Conservation (phyloP, 2,329 filamentous ascomycete species). For the Arthroderma sp. region DNA sequence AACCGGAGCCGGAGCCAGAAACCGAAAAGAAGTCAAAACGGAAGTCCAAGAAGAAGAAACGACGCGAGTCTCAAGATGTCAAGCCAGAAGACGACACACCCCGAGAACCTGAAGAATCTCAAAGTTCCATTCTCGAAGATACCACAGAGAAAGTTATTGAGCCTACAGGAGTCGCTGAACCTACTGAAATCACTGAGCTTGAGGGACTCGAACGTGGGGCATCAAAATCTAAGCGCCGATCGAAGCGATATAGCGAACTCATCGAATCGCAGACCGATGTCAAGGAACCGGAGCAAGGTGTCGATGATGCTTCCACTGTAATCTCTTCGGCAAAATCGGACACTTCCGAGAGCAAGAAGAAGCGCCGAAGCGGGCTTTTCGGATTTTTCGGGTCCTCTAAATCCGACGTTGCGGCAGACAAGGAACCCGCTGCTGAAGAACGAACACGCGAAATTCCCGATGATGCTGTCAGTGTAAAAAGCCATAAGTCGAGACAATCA, state of each 20-base stretch:
- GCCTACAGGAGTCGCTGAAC: not conserved
- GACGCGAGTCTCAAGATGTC: slow-evolving; percentile 1
- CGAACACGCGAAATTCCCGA: too few species aligned
- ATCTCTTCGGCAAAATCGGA: slow-evolving; percentile 22
- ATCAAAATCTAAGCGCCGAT: slow-evolving; percentile 16
- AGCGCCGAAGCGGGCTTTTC: slow-evolving; percentile 22
- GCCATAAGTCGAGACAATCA: too few species aligned
- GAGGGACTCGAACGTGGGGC: slow-evolving; percentile 14
- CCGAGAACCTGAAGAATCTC: not conserved
- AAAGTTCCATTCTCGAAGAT: not conserved
- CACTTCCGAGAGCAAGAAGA: slow-evolving; percentile 21
- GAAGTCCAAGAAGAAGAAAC: slow-evolving; percentile 11
- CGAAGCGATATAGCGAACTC: slow-evolving; percentile 12
- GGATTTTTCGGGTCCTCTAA: slow-evolving; percentile 22
- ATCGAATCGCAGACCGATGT: slow-evolving; percentile 17
- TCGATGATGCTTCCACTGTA: slow-evolving; percentile 22
- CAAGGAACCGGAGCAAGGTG: slow-evolving; percentile 14
- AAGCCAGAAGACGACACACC: not conserved
- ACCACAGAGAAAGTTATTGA: not conserved
- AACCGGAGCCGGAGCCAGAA: slow-evolving; percentile 4
- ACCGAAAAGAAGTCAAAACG: slow-evolving; percentile 6
- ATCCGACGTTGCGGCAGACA: slow-evolving; percentile 4
- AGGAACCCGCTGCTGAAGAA: too few species aligned
- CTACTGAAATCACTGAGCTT: slow-evolving; percentile 11
- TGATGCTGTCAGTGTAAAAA: too few species aligned